Conservation (phyloP, 768 basidiomycete species). For the Suillus variegatus region DNA sequence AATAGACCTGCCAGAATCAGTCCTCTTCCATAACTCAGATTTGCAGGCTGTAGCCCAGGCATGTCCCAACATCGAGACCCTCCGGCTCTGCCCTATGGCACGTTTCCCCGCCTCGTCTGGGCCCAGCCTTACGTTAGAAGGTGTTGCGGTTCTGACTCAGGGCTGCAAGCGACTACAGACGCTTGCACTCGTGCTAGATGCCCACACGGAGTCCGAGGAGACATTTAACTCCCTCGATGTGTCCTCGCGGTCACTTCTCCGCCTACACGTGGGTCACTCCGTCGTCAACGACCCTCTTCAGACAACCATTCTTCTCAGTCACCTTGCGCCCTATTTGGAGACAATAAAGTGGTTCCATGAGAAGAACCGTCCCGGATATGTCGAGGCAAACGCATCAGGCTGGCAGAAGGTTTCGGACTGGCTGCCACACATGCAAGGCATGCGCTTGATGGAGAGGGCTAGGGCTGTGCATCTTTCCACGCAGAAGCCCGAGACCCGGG, state of each 20-base stretch:
- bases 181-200: constrained; percentile 66
- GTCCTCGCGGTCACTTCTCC: constrained; percentile 67
- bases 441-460: constrained; percentile 63
- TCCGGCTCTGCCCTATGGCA: constrained; percentile 67
- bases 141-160: constrained; percentile 57
- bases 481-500: constrained; percentile 24
- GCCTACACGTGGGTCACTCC: constrained; percentile 77
- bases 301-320: constrained; percentile 71
- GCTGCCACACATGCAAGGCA: constrained; percentile 69
- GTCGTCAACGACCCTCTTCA: constrained; percentile 70
- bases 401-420: constrained; percentile 73
- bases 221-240: constrained; percentile 46
- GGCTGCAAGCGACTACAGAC: constrained; percentile 65
- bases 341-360: constrained; percentile 77
- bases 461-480: constrained; percentile 32
- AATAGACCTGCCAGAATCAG: constrained; percentile 77
- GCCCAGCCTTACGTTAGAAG: constrained; percentile 63
- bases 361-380: constrained; percentile 68
- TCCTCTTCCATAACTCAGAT: constrained; percentile 63
- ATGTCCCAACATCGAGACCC: constrained; percentile 69
- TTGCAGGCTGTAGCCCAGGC: constrained; percentile 56
- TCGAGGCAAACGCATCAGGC: constrained; percentile 63
- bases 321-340: constrained; percentile 72
- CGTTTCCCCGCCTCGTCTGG: constrained; percentile 57
- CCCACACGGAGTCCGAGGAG: constrained; percentile 45